Evolutionary conservation across 2,329 filamentous ascomycete genomes (phyloP).

Genomic region (Penicillium sp.): DNA sequence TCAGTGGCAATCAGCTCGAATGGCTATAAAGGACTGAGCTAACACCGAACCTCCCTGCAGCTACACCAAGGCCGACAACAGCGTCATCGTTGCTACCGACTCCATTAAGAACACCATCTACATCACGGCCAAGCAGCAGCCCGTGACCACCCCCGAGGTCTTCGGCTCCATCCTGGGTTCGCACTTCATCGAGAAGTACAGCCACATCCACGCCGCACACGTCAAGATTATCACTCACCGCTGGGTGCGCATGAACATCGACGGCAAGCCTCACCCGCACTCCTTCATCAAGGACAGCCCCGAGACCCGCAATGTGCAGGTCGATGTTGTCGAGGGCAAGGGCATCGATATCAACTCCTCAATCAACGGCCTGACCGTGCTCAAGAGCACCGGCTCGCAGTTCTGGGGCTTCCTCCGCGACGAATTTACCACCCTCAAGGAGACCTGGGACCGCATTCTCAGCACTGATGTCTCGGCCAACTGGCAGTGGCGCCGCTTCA

Average conservation of each 20-base stretch:
- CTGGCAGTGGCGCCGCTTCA: constrained; percentile 82
- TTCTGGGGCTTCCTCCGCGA: constrained; percentile 94
- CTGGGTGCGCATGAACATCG: constrained; percentile 85
- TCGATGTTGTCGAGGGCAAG: constrained; percentile 62
- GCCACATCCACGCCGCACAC: constrained; percentile 83
- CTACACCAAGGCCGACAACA: constrained; percentile 93
- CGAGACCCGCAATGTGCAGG: constrained; percentile 83
- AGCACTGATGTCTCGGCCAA: constrained; percentile 86
- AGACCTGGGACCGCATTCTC: constrained; percentile 93
- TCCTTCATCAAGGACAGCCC: constrained; percentile 88
- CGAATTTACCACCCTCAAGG: constrained; percentile 85
- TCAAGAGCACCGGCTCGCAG: constrained; percentile 94
- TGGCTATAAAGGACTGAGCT: background rate
- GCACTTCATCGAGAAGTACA: constrained; percentile 86
- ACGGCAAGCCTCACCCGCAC: constrained; percentile 90
- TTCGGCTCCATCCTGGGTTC: constrained; percentile 80
- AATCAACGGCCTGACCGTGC: constrained; percentile 78
- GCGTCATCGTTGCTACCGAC: constrained; percentile 91
- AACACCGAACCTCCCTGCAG: constrained; percentile 44
- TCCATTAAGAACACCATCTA: constrained; percentile 98
- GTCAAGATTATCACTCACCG: constrained; percentile 80
- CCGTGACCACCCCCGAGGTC: constrained; percentile 88
- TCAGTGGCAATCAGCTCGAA: background rate
- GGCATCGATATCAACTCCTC: constrained; percentile 76
- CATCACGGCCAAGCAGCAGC: constrained; percentile 91